phyloP scores from a whole-genome alignment of 768 basidiomycete genomes.

The Daedaleopsis sinensis region DNA sequence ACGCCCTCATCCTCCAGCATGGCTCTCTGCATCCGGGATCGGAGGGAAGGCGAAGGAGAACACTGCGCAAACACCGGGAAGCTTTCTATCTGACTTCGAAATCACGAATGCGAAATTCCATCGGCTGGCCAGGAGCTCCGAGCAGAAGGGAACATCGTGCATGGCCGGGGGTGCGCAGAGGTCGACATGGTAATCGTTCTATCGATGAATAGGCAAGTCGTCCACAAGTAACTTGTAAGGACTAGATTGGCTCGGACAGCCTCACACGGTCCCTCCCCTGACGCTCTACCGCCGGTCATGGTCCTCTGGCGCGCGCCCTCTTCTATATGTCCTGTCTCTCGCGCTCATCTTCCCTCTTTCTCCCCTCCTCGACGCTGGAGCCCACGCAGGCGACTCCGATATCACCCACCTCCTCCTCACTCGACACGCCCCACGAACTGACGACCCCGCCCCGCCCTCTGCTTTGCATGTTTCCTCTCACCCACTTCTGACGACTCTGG shows the following conservation, averaged over 20 bases:
- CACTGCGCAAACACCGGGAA: background rate
- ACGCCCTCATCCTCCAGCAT: background rate
- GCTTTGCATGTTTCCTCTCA: background rate
- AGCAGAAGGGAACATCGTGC: constrained; percentile 1
- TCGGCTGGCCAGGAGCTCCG: background rate
- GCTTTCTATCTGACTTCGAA: too few relatives aligned
- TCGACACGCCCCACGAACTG: background rate
- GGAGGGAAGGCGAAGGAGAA: background rate
- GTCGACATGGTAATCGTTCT: constrained; percentile 21
- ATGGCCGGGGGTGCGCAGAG: constrained; percentile 4
- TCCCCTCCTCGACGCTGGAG: constrained; percentile 17
- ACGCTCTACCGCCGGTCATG: constrained; percentile 16
- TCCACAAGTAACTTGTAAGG: constrained; percentile 14
- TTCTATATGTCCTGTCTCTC: constrained; percentile 16
- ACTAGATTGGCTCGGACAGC: constrained; percentile 13
- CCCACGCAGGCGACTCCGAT: constrained; percentile 3
- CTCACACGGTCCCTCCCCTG: constrained; percentile 3
- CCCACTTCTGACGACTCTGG: background rate
- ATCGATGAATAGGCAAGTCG: constrained; percentile 1
- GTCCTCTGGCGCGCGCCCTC: constrained; percentile 17
- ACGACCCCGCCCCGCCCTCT: background rate
- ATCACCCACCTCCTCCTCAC: background rate
- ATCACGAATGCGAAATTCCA: background rate
- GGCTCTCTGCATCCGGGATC: background rate
- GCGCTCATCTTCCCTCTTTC: constrained; percentile 1